phyloP scores from a whole-genome alignment of 495 filamentous ascomycete genomes.

The Hypomontagnella submonticulosa region DNA sequence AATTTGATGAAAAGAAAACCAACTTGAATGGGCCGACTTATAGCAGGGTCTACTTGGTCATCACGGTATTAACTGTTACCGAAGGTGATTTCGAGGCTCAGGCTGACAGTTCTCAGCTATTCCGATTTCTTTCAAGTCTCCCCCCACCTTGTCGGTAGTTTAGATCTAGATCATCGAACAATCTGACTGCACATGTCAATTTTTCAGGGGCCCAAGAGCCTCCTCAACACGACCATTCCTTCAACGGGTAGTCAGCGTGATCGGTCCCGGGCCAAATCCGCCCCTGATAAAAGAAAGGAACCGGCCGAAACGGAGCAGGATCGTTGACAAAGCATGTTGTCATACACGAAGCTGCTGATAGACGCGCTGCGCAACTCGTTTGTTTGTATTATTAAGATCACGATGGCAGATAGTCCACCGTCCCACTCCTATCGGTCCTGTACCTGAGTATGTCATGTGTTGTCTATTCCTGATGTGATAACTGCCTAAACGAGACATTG shows the following conservation, averaged over 20 bases:
- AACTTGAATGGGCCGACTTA: constrained; percentile 2
- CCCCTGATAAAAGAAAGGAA: constrained; percentile 20
- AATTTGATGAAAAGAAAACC: background rate
- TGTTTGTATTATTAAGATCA: constrained; percentile 1
- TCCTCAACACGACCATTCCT: constrained; percentile 17
- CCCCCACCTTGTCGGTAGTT: background rate
- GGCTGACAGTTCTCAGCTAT: no score
- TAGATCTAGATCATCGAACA: constrained; percentile 16
- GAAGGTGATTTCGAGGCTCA: no score
- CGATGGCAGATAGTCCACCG: background rate
- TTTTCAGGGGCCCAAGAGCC: no score
- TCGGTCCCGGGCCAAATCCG: constrained; percentile 4
- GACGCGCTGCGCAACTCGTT: constrained; percentile 3
- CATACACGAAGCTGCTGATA: constrained; percentile 16
- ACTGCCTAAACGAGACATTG: constrained; percentile 33
- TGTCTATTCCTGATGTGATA: background rate
- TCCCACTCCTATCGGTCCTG: background rate
- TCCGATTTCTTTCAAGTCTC: no score
- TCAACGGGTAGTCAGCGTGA: background rate
- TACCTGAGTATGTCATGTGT: background rate
- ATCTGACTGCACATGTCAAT: background rate
- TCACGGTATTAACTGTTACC: no score
- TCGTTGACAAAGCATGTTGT: constrained; percentile 6
- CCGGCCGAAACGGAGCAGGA: background rate
- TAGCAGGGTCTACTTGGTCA: background rate